Percentiles rank a stretch among this genome's conserved stretches.
Evolutionary conservation across 768 basidiomycete genomes (phyloP).

Genomic region (Piloderma croceum): DNA sequence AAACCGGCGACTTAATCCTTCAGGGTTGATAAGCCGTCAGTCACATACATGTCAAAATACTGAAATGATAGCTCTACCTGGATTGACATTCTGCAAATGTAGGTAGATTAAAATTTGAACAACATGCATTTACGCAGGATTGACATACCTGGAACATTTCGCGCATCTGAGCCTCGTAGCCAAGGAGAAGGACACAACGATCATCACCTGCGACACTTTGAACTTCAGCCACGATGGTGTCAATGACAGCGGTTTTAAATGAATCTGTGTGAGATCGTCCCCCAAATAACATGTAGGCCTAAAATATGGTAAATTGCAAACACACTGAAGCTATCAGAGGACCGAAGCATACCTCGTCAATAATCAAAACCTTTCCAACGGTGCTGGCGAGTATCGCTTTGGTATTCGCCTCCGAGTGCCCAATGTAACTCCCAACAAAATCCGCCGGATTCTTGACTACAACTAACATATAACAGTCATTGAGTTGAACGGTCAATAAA

Average conservation of each 20-base stretch:
- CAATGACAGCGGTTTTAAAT: conserved; percentile 65
- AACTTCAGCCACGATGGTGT: conserved; percentile 70
- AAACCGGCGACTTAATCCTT: conserved; percentile 60
- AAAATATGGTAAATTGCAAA: conserved; percentile 1
- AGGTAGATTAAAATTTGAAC: neutral
- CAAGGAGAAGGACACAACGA: conserved; percentile 58
- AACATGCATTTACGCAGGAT: too few species aligned
- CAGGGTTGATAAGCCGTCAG: conserved; percentile 44
- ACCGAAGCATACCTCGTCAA: conserved; percentile 49
- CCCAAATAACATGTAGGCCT: conserved; percentile 70
- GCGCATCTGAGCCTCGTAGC: conserved; percentile 61
- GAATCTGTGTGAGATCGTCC: conserved; percentile 37
- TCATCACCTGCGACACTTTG: conserved; percentile 67
- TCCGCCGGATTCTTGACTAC: conserved; percentile 64
- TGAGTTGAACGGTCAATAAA: neutral
- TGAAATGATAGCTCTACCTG: conserved; percentile 30
- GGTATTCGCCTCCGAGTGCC: conserved; percentile 59
- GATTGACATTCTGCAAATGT: conserved; percentile 55
- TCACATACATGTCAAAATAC: too few species aligned
- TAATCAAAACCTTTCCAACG: conserved; percentile 62
- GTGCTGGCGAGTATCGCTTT: conserved; percentile 55
- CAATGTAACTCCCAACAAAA: conserved; percentile 55
- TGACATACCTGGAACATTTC: conserved; percentile 65
- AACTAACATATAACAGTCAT: conserved; percentile 32
- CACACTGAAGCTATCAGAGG: neutral